Conservation (phyloP, 1,139 yeast species). For the Yamadazyma siamensis region DNA sequence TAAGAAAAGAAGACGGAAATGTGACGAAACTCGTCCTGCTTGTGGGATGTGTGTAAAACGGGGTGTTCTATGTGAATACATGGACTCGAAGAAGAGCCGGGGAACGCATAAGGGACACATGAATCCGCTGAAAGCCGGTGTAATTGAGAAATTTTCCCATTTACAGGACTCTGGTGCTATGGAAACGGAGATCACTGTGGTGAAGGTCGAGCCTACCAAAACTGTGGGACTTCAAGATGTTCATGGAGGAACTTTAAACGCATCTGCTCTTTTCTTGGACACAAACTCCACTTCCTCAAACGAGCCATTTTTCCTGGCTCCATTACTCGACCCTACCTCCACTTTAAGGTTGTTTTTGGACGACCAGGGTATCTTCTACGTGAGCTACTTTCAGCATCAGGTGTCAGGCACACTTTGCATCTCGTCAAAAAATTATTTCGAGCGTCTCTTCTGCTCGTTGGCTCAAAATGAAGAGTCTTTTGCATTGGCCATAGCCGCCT, state of each 20-base stretch:
- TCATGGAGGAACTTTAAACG: not conserved
- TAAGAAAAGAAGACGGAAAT: conserved; percentile 30
- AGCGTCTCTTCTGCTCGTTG: conserved; percentile 38
- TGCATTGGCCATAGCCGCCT: conserved; percentile 42
- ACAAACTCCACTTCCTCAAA: not conserved
- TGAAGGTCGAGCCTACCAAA: not conserved
- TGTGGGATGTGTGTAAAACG: conserved; percentile 32
- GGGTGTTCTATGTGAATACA: conserved; percentile 23
- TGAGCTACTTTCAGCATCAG: conserved; percentile 10
- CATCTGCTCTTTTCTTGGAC: too few species aligned
- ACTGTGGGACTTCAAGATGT: not conserved
- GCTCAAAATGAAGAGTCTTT: conserved; percentile 38
- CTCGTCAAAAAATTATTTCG: conserved; percentile 38
- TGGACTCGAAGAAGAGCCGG: not conserved
- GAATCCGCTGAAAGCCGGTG: not conserved
- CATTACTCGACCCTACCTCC: not conserved
- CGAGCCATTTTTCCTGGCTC: not conserved
- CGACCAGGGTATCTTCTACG: conserved; percentile 4
- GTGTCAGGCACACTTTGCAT: conserved; percentile 20
- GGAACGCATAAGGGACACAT: not conserved
- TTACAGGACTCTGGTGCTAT: too few species aligned
- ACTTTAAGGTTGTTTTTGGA: conserved; percentile 1
- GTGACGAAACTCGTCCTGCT: conserved; percentile 42
- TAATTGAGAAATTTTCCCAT: too few species aligned
- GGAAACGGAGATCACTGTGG: not conserved